Evolutionary conservation across 1,284 basidiomycete genomes (phyloP).

Genomic region (Schizopora paradoxa): DNA sequence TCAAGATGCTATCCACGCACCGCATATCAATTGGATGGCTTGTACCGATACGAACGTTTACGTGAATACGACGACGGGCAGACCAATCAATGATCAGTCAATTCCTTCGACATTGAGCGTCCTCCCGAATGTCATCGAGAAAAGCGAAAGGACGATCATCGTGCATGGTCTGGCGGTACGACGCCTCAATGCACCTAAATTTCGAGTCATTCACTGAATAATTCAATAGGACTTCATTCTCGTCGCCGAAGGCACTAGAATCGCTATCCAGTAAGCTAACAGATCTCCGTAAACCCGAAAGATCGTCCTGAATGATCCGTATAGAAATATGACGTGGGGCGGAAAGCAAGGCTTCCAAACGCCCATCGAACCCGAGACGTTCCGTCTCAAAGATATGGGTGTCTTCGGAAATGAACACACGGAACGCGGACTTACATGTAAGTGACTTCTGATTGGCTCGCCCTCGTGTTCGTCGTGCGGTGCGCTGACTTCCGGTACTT

Average conservation of each 20-base stretch:
- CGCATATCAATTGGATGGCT: constrained; percentile 45
- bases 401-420: constrained; percentile 32
- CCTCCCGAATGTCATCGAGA: constrained; percentile 36
- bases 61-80: constrained; percentile 33
- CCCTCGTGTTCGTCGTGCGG: not conserved
- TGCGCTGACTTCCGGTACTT: constrained; percentile 4
- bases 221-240: constrained; percentile 44
- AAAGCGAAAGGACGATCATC: constrained; percentile 35
- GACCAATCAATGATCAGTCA: constrained; percentile 30
- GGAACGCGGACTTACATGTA: constrained; percentile 33
- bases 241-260: constrained; percentile 52
- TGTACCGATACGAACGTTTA: constrained; percentile 45
- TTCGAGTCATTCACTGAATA: not conserved
- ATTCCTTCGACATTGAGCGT: constrained; percentile 35
- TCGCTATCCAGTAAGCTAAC: constrained; percentile 46
- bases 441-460: constrained; percentile 13
- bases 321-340: constrained; percentile 37
- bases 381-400: constrained; percentile 33
- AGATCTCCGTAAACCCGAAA: not conserved
- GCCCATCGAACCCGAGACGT: constrained; percentile 33
- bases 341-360: constrained; percentile 37
- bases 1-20: constrained; percentile 56
- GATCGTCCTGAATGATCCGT: not conserved
- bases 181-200: not conserved
- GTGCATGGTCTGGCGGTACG: constrained; percentile 27